These are phyloP conservation scores for Emydomyces testavorans DNA, from an alignment of 2,329 filamentous ascomycete genomes.

Conservation along the genomic window DNA sequence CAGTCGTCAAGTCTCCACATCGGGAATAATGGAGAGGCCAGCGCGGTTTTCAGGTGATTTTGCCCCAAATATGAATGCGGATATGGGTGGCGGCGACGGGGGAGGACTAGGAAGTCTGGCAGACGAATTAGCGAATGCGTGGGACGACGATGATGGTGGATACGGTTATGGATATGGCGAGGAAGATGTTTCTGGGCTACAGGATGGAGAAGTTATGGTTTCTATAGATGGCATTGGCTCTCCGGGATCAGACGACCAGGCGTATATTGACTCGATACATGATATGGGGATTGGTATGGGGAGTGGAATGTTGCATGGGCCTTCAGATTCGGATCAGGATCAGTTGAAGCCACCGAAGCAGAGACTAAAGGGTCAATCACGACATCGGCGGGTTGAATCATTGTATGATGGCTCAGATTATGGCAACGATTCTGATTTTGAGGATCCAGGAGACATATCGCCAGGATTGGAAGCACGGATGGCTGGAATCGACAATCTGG, in stretches of 20 bases:
- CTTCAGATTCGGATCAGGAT: constrained; percentile 16
- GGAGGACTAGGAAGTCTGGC: constrained; percentile 50
- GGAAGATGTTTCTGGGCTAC: constrained; percentile 17
- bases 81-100: constrained; percentile 18
- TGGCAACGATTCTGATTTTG: constrained; percentile 45
- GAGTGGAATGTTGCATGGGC: constrained; percentile 1
- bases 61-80: constrained; percentile 18
- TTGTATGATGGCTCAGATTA: constrained; percentile 49
- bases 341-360: constrained; percentile 17
- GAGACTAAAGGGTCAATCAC: constrained; percentile 28
- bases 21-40: constrained; percentile 26
- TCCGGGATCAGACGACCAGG: not conserved
- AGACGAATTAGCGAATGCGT: constrained; percentile 52
- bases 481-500: constrained; percentile 45
- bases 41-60: constrained; percentile 33
- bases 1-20: constrained; percentile 28
- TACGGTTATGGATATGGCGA: constrained; percentile 39
- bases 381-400: constrained; percentile 34
- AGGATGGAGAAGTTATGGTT: constrained; percentile 8
- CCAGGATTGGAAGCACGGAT: constrained; percentile 45
- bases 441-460: constrained; percentile 42
- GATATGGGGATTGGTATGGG: constrained; percentile 19
- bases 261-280: constrained; percentile 20
- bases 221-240: constrained; percentile 21
- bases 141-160: constrained; percentile 40